Conservation (phyloP, 306 rosid genomes). For the Pyrus communis region DNA sequence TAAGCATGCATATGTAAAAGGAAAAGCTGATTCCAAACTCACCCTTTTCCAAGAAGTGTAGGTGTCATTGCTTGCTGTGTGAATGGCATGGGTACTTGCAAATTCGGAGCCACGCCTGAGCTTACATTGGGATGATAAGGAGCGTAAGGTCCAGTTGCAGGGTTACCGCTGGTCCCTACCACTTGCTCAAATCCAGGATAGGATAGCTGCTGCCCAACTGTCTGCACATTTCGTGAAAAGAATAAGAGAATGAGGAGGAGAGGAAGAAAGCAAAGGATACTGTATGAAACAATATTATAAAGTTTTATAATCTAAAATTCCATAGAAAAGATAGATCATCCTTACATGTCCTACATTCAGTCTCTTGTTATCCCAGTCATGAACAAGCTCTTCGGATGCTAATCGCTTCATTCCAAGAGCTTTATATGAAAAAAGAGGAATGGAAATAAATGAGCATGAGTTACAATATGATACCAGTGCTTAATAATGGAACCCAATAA, state of each 20-base stretch:
- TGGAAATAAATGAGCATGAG: not conserved
- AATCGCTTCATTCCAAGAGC: conserved; percentile 84
- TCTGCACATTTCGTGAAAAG: conserved; percentile 27
- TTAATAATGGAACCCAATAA: not conserved
- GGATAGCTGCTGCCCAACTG: conserved; percentile 48
- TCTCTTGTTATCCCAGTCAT: conserved; percentile 86
- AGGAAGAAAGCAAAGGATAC: not conserved
- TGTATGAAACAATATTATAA: not conserved
- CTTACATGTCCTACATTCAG: conserved; percentile 82
- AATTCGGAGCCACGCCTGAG: conserved; percentile 36
- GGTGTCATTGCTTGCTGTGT: conserved; percentile 52
- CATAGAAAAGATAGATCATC: conserved; percentile 4
- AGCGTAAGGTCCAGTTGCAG: conserved; percentile 40
- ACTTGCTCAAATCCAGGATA: conserved; percentile 45
- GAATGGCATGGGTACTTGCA: conserved; percentile 44
- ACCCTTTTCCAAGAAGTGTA: conserved; percentile 87
- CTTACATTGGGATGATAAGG: conserved; percentile 32
- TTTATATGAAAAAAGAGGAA: conserved; percentile 29
- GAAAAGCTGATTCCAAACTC: conserved; percentile 14
- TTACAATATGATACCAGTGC: not conserved
- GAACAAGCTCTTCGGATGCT: conserved; percentile 81
- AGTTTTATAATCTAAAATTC: not conserved
- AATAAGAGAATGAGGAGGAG: conserved; percentile 1
- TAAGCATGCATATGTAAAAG: conserved; percentile 5
- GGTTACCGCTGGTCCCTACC: conserved; percentile 41